Percentiles rank a stretch among this genome's conserved stretches.
These are phyloP conservation scores for Hygrophoropsis aurantiaca DNA, from an alignment of 768 basidiomycete species.

Conservation along the genomic window DNA sequence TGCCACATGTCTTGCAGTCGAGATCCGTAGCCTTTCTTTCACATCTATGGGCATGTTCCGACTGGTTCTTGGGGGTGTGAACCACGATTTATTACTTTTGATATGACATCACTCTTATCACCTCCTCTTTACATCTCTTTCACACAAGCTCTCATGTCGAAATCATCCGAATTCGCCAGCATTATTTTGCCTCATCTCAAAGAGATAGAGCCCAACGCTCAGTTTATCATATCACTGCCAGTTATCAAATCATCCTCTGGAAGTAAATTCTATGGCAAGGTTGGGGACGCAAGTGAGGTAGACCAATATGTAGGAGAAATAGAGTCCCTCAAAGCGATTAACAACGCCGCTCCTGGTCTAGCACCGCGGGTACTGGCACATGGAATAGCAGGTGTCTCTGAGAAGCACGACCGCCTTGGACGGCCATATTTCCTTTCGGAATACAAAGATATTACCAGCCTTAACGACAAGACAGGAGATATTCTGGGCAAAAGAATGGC, in stretches of 20 bases:
- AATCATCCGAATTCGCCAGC: neutral
- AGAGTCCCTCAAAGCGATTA: slow-evolving; percentile 64
- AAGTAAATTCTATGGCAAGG: slow-evolving; percentile 60
- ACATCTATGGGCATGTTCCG: too few species aligned
- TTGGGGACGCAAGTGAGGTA: slow-evolving; percentile 46
- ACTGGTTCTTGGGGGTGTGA: neutral
- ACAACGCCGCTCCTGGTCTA: slow-evolving; percentile 64
- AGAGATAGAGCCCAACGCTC: slow-evolving; percentile 47
- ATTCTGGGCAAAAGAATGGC: slow-evolving; percentile 63
- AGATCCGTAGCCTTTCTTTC: too few species aligned
- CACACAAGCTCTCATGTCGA: neutral
- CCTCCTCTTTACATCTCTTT: neutral
- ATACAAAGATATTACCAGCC: slow-evolving; percentile 57
- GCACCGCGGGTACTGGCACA: slow-evolving; percentile 56
- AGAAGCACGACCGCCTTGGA: slow-evolving; percentile 28
- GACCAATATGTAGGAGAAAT: slow-evolving; percentile 74
- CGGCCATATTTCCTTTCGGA: slow-evolving; percentile 72
- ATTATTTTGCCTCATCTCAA: slow-evolving; percentile 45
- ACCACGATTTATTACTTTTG: neutral
- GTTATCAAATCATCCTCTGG: slow-evolving; percentile 58
- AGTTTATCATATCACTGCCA: slow-evolving; percentile 47
- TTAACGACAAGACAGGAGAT: slow-evolving; percentile 47
- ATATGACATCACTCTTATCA: neutral
- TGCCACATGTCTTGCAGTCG: too few species aligned
- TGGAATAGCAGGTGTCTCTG: slow-evolving; percentile 33